phyloP scores from a whole-genome alignment of 768 basidiomycete genomes.

The Tulasnella sp. region DNA sequence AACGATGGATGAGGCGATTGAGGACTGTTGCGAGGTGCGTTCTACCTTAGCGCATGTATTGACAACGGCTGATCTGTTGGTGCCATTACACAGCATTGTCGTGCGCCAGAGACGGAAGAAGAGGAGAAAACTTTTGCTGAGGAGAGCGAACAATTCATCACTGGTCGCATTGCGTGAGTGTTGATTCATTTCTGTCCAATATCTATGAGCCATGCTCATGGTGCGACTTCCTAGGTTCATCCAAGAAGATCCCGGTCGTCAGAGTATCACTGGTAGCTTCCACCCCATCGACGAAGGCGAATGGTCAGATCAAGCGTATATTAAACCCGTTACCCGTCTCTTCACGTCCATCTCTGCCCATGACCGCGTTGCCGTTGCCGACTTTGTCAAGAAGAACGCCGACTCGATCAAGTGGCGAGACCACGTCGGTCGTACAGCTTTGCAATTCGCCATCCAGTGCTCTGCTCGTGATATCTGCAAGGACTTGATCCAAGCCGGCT shows the following conservation, averaged over 20 bases:
- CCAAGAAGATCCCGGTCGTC: slow-evolving; percentile 49
- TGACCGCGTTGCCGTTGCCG: slow-evolving; percentile 34
- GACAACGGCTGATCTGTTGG: neutral
- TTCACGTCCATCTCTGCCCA: slow-evolving; percentile 44
- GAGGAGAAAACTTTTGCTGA: slow-evolving; percentile 42
- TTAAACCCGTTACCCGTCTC: slow-evolving; percentile 43
- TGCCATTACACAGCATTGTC: slow-evolving; percentile 36
- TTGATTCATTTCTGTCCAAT: neutral
- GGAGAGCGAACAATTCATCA: slow-evolving; percentile 44
- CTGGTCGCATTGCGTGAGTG: slow-evolving; percentile 42
- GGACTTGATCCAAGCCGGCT: slow-evolving; percentile 45
- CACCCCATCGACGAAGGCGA: slow-evolving; percentile 56
- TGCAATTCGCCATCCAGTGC: slow-evolving; percentile 48
- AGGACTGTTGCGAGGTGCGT: slow-evolving; percentile 51
- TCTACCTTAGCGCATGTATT: neutral
- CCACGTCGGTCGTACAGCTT: slow-evolving; percentile 48
- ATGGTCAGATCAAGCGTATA: slow-evolving; percentile 54
- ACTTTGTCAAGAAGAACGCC: slow-evolving; percentile 34
- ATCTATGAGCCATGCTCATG: neutral
- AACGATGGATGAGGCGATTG: slow-evolving; percentile 43
- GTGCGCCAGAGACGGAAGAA: slow-evolving; percentile 44
- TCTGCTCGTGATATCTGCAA: slow-evolving; percentile 38
- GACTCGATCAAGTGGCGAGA: slow-evolving; percentile 38
- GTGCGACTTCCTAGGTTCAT: slow-evolving; percentile 36
- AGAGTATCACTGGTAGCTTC: slow-evolving; percentile 52